Conservation (phyloP, 1,139 yeast species). For the Nakaseomyces sp. region DNA sequence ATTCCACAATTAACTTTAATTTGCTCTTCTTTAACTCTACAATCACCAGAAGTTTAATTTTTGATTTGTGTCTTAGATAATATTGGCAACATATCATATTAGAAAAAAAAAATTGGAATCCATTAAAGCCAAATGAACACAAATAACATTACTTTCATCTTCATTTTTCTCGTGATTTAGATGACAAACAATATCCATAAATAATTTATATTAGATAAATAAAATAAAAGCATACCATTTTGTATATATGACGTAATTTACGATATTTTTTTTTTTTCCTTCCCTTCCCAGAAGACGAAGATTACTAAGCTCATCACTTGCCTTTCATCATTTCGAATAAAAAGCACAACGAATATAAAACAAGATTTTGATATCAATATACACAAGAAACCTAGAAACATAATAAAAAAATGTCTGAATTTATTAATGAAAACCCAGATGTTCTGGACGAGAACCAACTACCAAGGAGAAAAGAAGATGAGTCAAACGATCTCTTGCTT, state of each 20-base stretch:
- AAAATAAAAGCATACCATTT: not conserved
- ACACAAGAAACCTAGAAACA: not conserved
- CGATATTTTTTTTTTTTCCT: not conserved
- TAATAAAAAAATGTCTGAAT: conserved; percentile 41
- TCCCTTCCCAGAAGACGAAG: not conserved
- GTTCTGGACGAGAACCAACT: conserved; percentile 66
- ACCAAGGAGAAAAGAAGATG: conserved; percentile 51
- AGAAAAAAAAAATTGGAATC: too few relatives aligned
- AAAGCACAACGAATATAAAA: not conserved
- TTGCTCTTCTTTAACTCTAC: too few relatives aligned
- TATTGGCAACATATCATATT: too few relatives aligned
- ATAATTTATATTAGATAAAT: not conserved
- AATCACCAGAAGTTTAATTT: too few relatives aligned
- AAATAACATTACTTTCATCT: too few relatives aligned
- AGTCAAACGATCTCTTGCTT: conserved; percentile 16
- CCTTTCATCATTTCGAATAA: too few relatives aligned
- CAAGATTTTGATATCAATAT: not conserved
- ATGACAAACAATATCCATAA: not conserved
- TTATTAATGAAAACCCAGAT: conserved; percentile 87
- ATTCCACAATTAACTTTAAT: too few relatives aligned
- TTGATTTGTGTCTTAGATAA: too few relatives aligned
- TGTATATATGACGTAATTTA: not conserved
- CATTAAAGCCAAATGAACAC: too few relatives aligned
- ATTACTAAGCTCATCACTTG: not conserved
- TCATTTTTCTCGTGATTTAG: too few relatives aligned